Conservation (phyloP, 169 alveolate genomes). For the Cryptosporidium sp. region DNA sequence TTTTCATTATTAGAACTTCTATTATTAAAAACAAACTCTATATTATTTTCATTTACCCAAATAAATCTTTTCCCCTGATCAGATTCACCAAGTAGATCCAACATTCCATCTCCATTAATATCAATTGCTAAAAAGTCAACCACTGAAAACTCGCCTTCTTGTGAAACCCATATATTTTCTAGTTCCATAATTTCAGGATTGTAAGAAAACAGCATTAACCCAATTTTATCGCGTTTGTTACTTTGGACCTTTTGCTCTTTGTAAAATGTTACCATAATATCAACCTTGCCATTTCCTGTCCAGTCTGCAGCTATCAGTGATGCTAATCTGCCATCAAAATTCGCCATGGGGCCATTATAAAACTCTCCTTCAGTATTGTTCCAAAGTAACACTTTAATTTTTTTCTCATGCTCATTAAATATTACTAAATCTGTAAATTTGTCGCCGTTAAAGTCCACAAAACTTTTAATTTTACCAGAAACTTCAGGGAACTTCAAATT, state of each 20-base stretch:
- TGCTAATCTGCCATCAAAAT: slow-evolving; percentile 17
- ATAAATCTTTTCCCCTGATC: slow-evolving; percentile 76
- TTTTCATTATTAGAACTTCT: neutral
- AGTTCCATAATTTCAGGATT: slow-evolving; percentile 27
- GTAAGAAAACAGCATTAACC: slow-evolving; percentile 10
- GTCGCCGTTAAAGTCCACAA: slow-evolving; percentile 54
- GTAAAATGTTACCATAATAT: slow-evolving; percentile 25
- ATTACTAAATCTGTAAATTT: slow-evolving; percentile 38
- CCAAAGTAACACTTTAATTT: slow-evolving; percentile 30
- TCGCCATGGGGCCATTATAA: neutral
- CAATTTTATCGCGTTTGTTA: neutral
- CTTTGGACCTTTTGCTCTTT: slow-evolving; percentile 1
- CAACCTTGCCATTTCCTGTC: slow-evolving; percentile 55
- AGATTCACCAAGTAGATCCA: slow-evolving; percentile 79
- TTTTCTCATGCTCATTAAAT: slow-evolving; percentile 6
- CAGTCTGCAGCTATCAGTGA: slow-evolving; percentile 35
- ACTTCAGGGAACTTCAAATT: slow-evolving; percentile 16
- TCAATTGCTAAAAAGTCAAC: slow-evolving; percentile 85
- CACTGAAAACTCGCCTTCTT: slow-evolving; percentile 76
- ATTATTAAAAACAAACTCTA: neutral
- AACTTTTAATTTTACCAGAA: slow-evolving; percentile 36
- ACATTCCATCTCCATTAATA: slow-evolving; percentile 86
- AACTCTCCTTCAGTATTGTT: slow-evolving; percentile 28
- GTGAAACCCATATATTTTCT: slow-evolving; percentile 32
- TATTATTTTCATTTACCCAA: slow-evolving; percentile 80